Percentiles rank a stretch among this genome's conserved stretches.
These are phyloP conservation scores for Hypomontagnella monticulosa DNA, from an alignment of 495 filamentous ascomycete genomes.

Conservation along the genomic window DNA sequence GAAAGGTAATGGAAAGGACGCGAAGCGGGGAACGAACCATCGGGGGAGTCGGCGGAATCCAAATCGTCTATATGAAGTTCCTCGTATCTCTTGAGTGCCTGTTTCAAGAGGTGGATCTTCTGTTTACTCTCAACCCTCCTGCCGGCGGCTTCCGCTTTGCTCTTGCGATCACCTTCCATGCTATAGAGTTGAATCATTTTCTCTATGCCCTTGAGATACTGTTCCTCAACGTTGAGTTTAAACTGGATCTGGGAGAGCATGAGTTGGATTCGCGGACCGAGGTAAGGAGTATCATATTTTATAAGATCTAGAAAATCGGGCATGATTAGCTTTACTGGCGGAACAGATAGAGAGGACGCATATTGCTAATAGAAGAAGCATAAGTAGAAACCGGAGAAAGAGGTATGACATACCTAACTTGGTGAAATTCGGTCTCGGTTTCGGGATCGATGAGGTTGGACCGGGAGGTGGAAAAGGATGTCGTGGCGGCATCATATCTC, in stretches of 20 bases:
- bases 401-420: conserved; percentile 80
- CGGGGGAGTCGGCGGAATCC: conserved; percentile 79
- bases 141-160: conserved; percentile 88
- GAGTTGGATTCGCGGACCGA: conserved; percentile 96
- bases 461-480: conserved; percentile 81
- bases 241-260: conserved; percentile 99
- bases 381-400: background rate
- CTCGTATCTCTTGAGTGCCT: conserved; percentile 95
- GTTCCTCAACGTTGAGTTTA: conserved; percentile 98
- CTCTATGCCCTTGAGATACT: conserved; percentile 98
- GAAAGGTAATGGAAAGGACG: background rate
- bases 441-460: conserved; percentile 74
- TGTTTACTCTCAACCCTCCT: conserved; percentile 93
- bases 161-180: conserved; percentile 98
- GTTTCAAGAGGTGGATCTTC: conserved; percentile 95
- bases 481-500: conserved; percentile 82
- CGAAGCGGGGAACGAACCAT: conserved; percentile 66
- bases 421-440: conserved; percentile 86
- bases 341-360: background rate
- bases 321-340: conserved; percentile 30
- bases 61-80: conserved; percentile 93
- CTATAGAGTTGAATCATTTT: conserved; percentile 99
- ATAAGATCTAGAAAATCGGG: conserved; percentile 76
- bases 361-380: background rate
- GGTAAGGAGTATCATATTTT: conserved; percentile 96